Conservation (phyloP, 306 rosid species). For the Sechiopsis laciniata region DNA sequence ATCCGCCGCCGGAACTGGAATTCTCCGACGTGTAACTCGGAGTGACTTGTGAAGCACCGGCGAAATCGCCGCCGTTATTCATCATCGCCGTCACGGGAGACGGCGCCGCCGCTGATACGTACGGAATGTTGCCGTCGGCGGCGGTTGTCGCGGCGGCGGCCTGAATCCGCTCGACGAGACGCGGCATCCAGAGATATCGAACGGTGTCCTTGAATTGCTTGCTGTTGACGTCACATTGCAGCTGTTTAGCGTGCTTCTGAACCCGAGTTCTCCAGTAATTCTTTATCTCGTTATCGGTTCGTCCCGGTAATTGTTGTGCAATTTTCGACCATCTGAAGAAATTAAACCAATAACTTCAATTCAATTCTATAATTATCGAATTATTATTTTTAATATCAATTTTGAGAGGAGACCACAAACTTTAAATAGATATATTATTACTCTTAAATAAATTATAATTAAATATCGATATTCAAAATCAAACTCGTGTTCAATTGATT, state of each 20-base stretch:
- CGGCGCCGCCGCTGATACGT: background rate
- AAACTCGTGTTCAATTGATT: too few relatives aligned
- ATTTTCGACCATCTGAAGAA: conserved; percentile 88
- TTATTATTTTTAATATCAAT: too few relatives aligned
- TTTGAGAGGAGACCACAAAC: too few relatives aligned
- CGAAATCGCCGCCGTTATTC: background rate
- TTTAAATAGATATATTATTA: too few relatives aligned
- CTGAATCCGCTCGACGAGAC: conserved; percentile 80
- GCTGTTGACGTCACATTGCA: conserved; percentile 93
- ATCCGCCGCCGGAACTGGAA: conserved; percentile 52
- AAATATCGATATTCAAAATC: too few relatives aligned
- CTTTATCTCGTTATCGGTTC: conserved; percentile 88
- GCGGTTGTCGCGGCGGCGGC: conserved; percentile 37
- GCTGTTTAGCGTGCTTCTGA: conserved; percentile 93
- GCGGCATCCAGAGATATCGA: conserved; percentile 95
- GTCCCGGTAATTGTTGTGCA: conserved; percentile 81
- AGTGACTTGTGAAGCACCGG: conserved; percentile 9
- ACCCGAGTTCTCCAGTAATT: conserved; percentile 96
- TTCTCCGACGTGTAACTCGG: conserved; percentile 60
- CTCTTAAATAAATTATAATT: too few relatives aligned
- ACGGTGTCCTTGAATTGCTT: conserved; percentile 91
- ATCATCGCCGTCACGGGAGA: background rate
- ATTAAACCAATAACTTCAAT: too few relatives aligned
- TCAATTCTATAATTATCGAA: too few relatives aligned
- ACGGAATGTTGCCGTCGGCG: background rate